Evolutionary conservation across 2,329 filamentous ascomycete species (phyloP), one percentile per base, ranked within the genome.

Genomic region (Apiospora pterosperma): DNA sequence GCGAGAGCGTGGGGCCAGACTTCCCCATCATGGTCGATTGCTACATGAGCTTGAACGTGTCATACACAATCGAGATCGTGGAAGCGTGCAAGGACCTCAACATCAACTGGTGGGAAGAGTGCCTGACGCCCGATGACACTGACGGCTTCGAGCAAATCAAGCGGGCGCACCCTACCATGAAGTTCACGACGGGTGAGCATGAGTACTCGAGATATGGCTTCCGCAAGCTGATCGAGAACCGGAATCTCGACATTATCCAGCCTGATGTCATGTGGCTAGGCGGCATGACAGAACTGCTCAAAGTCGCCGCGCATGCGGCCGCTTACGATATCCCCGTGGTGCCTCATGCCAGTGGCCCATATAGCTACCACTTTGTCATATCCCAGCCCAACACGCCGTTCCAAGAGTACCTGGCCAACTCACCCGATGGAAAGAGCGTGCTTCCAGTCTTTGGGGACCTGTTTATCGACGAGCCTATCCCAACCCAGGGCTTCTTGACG

Each of bases 61-160:
- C 92, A 1, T 97, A 97, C 80, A 97, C 92, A 4, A 97, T 97
- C 70, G 91, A 97, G 78, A 84, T 97, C 28, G 94, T 92, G 21
- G 63, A 64, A 79, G 90, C 90, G 62, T 93, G 90, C 75, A 87
- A 92, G 71, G 89, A 93, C 70, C 85, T 97, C 69, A 86, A 95
- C 77, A 94, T 97, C 76, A 93, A 97, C 82, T 97, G 94, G 94
- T 97, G 93, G 93, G 94, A 97, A 81, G 94, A 97, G 82, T 96
- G 93, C 69, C 82, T 97, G 67, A 91, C 90, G 36, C 94, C 94
- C 12, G 94, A 97, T 77, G 94, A 97, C 81, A 92, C 91, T 59
- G 94, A 97, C 72, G 94, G 94, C 64, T 96, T 96, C 73, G 91
- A 88, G 69, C 88, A 93, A 76, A 89, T 97, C 80, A 97, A 97